These are phyloP conservation scores for Penicillium sclerotiorum DNA, from an alignment of 2,329 filamentous ascomycete species.

Conservation along the genomic window DNA sequence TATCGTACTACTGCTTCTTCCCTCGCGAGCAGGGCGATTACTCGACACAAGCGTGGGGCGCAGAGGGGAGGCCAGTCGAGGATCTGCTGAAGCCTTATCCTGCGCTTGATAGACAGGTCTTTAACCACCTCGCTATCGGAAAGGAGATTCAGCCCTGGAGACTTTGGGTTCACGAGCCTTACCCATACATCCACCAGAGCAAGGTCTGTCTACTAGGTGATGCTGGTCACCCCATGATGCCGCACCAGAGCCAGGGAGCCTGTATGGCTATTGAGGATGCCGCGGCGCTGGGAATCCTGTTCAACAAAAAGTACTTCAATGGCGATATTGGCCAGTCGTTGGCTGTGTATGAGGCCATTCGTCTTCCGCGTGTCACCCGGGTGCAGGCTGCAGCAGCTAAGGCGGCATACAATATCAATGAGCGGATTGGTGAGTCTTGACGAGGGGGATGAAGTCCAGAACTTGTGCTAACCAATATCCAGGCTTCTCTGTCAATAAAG, in stretches of 20 bases:
- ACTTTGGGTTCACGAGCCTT: slow-evolving; percentile 66
- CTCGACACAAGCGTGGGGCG: slow-evolving; percentile 62
- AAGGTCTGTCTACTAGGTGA: slow-evolving; percentile 65
- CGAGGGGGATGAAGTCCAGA: too few species aligned
- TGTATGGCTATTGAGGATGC: slow-evolving; percentile 71
- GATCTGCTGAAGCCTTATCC: slow-evolving; percentile 65
- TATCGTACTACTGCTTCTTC: slow-evolving; percentile 74
- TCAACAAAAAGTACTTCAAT: slow-evolving; percentile 52
- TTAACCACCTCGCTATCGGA: slow-evolving; percentile 60
- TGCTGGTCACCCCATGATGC: slow-evolving; percentile 70
- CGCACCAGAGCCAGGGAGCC: slow-evolving; percentile 69
- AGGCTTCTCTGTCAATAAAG: slow-evolving; percentile 66
- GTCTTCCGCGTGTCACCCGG: slow-evolving; percentile 57
- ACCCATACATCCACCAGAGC: slow-evolving; percentile 58
- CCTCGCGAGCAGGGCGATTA: slow-evolving; percentile 63
- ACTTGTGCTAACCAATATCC: background rate
- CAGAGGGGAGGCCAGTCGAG: slow-evolving; percentile 55
- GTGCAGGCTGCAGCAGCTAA: slow-evolving; percentile 62
- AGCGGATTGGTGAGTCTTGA: slow-evolving; percentile 60
- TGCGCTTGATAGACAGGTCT: slow-evolving; percentile 61
- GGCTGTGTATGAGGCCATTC: slow-evolving; percentile 55
- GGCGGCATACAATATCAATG: slow-evolving; percentile 64
- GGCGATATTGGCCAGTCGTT: slow-evolving; percentile 55
- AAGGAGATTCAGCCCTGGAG: slow-evolving; percentile 67
- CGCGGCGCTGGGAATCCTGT: slow-evolving; percentile 64